phyloP scores from a whole-genome alignment of 352 stramenopile genomes.

The Peronospora destructor region DNA sequence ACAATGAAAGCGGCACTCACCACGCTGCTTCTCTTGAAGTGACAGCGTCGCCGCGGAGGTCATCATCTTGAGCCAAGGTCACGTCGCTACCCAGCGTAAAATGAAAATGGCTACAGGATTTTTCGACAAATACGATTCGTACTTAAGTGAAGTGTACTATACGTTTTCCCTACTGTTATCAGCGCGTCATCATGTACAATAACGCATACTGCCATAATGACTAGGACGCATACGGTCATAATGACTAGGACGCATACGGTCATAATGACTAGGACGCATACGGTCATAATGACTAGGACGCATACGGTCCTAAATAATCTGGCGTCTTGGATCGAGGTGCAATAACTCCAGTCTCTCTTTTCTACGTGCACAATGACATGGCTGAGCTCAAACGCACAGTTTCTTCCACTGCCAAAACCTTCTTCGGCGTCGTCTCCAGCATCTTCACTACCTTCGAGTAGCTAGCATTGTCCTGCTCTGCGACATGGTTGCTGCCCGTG shows the following conservation, averaged over 20 bases:
- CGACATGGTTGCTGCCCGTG: conserved; percentile 23
- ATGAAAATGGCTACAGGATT: conserved; percentile 4
- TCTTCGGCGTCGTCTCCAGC: too few species aligned
- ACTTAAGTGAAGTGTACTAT: neutral
- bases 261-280: too few species aligned
- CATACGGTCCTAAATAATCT: too few species aligned
- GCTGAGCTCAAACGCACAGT: conserved; percentile 64
- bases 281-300: too few species aligned
- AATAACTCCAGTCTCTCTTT: too few species aligned
- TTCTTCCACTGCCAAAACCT: too few species aligned
- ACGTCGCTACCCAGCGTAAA: conserved; percentile 11
- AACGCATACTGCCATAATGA: too few species aligned
- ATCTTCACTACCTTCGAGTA: conserved; percentile 69
- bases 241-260: too few species aligned
- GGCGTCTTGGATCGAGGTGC: too few species aligned
- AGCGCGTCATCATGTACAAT: too few species aligned
- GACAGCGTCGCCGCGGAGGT: conserved; percentile 32
- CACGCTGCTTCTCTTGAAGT: conserved; percentile 81
- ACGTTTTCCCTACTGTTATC: too few species aligned
- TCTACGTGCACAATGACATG: conserved; percentile 59
- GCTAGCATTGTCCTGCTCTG: conserved; percentile 36
- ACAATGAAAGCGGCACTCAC: conserved; percentile 18
- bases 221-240: too few species aligned
- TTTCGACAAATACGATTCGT: conserved; percentile 16
- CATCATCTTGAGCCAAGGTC: conserved; percentile 31